phyloP scores from a whole-genome alignment of 257 asterid genomes.

The Eucommia ulmoides region DNA sequence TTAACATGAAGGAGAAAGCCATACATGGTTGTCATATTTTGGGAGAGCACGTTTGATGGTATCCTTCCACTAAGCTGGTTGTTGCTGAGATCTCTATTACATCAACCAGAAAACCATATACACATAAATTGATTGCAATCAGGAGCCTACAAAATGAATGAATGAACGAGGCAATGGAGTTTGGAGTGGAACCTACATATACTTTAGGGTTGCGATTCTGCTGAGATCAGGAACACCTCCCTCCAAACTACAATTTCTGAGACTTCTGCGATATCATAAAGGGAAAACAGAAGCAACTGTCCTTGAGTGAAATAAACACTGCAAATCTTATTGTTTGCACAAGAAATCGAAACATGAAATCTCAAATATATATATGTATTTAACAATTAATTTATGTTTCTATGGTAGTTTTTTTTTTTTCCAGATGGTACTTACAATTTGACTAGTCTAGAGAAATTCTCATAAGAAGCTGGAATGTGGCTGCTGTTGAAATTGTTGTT shows the following conservation, averaged over 20 bases:
- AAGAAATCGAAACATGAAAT: too few species aligned
- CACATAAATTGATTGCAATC: too few species aligned
- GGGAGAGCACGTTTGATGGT: conserved; percentile 20
- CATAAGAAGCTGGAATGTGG: conserved; percentile 32
- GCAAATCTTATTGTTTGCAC: too few species aligned
- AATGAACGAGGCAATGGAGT: too few species aligned
- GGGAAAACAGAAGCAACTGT: too few species aligned
- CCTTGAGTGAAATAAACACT: too few species aligned
- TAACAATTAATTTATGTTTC: too few species aligned
- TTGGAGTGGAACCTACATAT: conserved; percentile 18
- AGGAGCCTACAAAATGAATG: too few species aligned
- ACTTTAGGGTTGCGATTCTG: conserved; percentile 22
- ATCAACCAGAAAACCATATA: conserved; percentile 5
- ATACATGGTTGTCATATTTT: conserved; percentile 31
- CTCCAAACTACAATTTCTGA: conserved; percentile 34
- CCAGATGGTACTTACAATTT: conserved; percentile 23
- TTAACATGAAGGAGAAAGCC: neutral
- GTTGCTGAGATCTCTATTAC: conserved; percentile 34
- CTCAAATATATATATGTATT: too few species aligned
- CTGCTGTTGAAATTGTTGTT: conserved; percentile 34
- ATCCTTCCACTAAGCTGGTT: conserved; percentile 29
- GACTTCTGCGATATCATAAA: conserved; percentile 28
- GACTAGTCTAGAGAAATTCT: conserved; percentile 18
- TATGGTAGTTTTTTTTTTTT: too few species aligned
- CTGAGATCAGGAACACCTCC: conserved; percentile 36